phyloP scores from a whole-genome alignment of 2,329 filamentous ascomycete species.

The Exophiala lecanii-corni region DNA sequence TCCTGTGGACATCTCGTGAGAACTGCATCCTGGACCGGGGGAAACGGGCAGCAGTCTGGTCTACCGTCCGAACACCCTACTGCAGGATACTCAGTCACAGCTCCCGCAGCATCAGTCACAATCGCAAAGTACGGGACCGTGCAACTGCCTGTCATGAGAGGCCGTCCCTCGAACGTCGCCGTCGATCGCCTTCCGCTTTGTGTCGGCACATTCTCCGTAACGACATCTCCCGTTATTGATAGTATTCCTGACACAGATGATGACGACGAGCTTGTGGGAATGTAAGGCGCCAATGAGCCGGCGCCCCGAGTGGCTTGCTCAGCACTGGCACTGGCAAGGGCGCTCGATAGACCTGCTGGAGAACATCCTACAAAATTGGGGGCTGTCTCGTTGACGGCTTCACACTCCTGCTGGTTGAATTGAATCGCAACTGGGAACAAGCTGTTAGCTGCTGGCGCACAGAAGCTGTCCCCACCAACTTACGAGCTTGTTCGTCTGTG shows the following conservation, averaged over 20 bases:
- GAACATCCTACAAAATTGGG: slow-evolving; percentile 29
- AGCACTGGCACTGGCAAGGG: slow-evolving; percentile 16
- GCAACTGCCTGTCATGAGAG: slow-evolving; percentile 27
- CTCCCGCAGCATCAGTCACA: slow-evolving; percentile 13
- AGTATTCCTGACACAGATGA: slow-evolving; percentile 13
- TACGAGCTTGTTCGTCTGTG: slow-evolving; percentile 24
- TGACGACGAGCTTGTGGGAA: slow-evolving; percentile 4
- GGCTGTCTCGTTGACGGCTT: slow-evolving; percentile 25
- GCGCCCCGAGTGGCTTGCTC: not conserved
- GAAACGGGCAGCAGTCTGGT: slow-evolving; percentile 25
- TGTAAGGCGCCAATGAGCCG: slow-evolving; percentile 3
- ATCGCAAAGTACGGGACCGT: slow-evolving; percentile 26
- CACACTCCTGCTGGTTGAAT: slow-evolving; percentile 28
- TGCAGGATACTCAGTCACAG: slow-evolving; percentile 22
- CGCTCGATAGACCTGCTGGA: slow-evolving; percentile 19
- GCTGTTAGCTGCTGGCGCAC: no score
- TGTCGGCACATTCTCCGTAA: slow-evolving; percentile 6
- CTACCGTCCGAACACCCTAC: slow-evolving; percentile 24
- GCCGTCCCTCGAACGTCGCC: slow-evolving; percentile 19
- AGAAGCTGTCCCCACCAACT: no score
- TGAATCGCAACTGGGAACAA: slow-evolving; percentile 23
- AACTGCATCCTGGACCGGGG: slow-evolving; percentile 15
- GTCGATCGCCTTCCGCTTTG: slow-evolving; percentile 15
- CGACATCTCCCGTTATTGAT: slow-evolving; percentile 20
- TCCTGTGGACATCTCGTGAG: slow-evolving; percentile 27